Base-by-base conservation (phyloP, 2,329 filamentous ascomycete species). In the Alternaria sp. region DNA sequence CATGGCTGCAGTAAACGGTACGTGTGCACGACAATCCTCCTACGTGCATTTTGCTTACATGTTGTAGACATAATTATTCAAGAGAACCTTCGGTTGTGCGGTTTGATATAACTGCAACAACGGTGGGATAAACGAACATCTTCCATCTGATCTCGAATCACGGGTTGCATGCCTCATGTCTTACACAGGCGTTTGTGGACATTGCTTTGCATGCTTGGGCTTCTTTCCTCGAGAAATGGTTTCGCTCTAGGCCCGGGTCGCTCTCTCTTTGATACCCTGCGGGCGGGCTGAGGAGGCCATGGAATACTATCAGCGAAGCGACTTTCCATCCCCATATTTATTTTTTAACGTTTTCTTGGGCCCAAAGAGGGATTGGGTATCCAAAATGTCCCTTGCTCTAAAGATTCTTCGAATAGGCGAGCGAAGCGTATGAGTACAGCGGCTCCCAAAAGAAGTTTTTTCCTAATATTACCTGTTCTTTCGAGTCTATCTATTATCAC, bases 1-100 rank as follows among this genome's bases (percentile, higher is more conserved):
- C 81, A 99, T 99, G 95, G 93, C 94, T 62, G 95, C 95, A 69
- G 95, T 99, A 76, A 99, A 99, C 82, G 93, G 93, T 97, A 85
- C 74, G 89, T 56, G 45, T 10, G 0, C 23, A 28, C 39, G 11
- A 6, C 11, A 13, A 17, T 29, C 54, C 36, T 21, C 53, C 8
- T 61, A 51, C 11, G 23, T 7, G 50, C 41, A 48, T 44, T 3
- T 21, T 37, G 29, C 82, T 88, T 81, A 90, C 54, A 5, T 45
- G 1, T 24, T 50, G 2, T 68, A 97, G 95, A 99, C 82, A 99
- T 99, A 80, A 99, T 99, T 82, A 99, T 99, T 80, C 95, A 99
- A 84, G 95, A 98, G 83, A 99, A 99, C 83, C 88, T 99, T 67
- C 90, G 95, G 80, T 86, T 96, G 80, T 97, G 93, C 81, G 94